A percentile compares a stretch with the other conserved stretches of the same genome.
These are phyloP conservation scores for Trichosporon sp. DNA, from an alignment of 1,284 basidiomycete species.

Conservation along the genomic window DNA sequence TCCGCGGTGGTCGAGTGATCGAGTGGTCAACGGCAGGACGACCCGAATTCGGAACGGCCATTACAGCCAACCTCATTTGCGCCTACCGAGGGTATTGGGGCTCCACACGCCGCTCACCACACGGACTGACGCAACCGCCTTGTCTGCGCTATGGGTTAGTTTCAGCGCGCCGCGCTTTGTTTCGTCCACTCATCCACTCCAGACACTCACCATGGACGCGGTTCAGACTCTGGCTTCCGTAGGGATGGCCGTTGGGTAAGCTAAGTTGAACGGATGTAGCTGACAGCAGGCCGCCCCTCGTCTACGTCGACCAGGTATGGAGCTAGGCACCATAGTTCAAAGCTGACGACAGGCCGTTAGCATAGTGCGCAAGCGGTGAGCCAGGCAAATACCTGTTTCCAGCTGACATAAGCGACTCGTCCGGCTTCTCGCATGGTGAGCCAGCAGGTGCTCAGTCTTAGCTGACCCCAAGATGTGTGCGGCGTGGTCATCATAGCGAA, in stretches of 20 bases:
- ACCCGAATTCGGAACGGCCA: conserved; percentile 14
- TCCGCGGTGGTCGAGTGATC: not conserved
- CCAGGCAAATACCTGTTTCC: no score
- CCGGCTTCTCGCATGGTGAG: conserved; percentile 55
- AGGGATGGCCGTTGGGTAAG: conserved; percentile 57
- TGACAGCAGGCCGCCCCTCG: conserved; percentile 55
- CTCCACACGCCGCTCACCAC: conserved; percentile 5
- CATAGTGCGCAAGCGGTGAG: conserved; percentile 58
- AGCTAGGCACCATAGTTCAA: not conserved
- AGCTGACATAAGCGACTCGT: no score
- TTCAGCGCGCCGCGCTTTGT: not conserved
- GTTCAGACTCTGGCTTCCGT: conserved; percentile 49
- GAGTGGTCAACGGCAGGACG: not conserved
- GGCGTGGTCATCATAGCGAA: conserved; percentile 56
- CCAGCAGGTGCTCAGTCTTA: not conserved
- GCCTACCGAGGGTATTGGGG: not conserved
- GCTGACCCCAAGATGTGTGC: conserved; percentile 47
- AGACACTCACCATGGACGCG: conserved; percentile 25
- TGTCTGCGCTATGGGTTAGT: not conserved
- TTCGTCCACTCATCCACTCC: not conserved
- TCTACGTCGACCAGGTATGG: conserved; percentile 57
- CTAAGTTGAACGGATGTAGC: conserved; percentile 8
- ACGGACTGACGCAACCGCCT: conserved; percentile 8
- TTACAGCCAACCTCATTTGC: conserved; percentile 14
- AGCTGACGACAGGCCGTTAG: conserved; percentile 52